Evolutionary conservation across 2,329 filamentous ascomycete genomes (phyloP).

Genomic region (Phoma sp.): DNA sequence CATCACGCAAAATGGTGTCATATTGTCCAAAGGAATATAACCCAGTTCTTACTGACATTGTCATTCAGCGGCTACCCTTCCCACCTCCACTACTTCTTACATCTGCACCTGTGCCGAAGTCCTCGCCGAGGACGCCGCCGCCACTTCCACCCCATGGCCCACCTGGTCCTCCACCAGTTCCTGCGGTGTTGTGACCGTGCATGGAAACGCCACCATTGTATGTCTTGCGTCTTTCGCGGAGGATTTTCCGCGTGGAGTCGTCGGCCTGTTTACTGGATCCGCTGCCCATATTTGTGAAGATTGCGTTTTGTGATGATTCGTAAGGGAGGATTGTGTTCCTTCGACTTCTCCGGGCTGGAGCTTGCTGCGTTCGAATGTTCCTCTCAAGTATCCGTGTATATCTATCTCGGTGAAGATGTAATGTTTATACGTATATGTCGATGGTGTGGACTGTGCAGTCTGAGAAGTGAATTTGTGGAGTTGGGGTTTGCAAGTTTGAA

Average conservation of each 20-base stretch:
- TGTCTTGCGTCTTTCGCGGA: not conserved
- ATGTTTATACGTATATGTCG: not conserved
- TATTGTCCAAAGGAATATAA: no score
- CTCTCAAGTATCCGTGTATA: no score
- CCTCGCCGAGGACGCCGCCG: not conserved
- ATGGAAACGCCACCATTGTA: not conserved
- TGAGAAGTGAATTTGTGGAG: no score
- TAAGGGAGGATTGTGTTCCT: no score
- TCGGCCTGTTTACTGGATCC: not conserved
- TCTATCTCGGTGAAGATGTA: not conserved
- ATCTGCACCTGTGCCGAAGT: not conserved
- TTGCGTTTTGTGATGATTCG: not conserved
- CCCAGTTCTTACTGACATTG: no score
- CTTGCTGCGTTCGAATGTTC: no score
- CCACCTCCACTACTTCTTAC: no score
- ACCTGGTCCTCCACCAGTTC: slow-evolving; percentile 23
- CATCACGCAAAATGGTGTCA: no score
- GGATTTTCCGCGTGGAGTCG: not conserved
- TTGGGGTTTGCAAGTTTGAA: no score
- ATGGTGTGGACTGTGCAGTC: no score
- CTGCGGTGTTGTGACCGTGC: not conserved
- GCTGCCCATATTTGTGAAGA: not conserved
- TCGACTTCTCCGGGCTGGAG: no score
- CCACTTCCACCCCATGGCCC: not conserved
- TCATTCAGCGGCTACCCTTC: no score